Evolutionary conservation across 768 basidiomycete species (phyloP), one percentile per base, ranked within the genome.

Genomic region (Pulveroboletus ravenelii): DNA sequence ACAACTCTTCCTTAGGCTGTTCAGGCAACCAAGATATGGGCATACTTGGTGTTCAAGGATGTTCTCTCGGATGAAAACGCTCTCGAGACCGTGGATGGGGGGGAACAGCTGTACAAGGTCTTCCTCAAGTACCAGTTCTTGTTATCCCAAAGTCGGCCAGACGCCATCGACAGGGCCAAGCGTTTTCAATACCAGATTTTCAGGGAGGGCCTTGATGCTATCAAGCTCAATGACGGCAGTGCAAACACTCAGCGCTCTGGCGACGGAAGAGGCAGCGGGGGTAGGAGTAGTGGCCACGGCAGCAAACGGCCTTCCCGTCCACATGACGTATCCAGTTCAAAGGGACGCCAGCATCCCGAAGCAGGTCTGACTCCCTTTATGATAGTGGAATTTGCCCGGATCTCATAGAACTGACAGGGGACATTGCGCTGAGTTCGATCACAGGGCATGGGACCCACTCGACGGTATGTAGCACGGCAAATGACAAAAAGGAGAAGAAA

Each of bases 111-210:
- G 7, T 66, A 47, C 53, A 23, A 3, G 41, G 45, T 27, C 34
- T 67, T 69, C 49, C 42, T 67, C 50, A 14, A 54, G 31, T 69
- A 56, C 35, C 53, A 67, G 41, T 2, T 14, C 29, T 41, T 0
- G 27, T 38, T 63, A 29, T 14, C 27, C 20, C 6, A 3, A 41
- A 45, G 17, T 5, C 18, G 15, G 29, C 15, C n/a, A 43, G 3
- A 14, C 1, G 8, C 32, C n/a, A 9, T 2, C 10, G 0, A 17
- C 9, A 7, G 10, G 1, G 46, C 31, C 30, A 3, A 1, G 3
- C 5, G 31, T n/a, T 54, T 43, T 46, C 7, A 5, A 1, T 20
- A 0, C 10, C 31, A 2, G 0, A 1, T 64, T 17, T 0, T 15
- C 36, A 52, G 36, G 23, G n/a, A 2, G 35, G 64, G 63, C 20